These are phyloP conservation scores for Bolboschoenus planiculmis DNA, from an alignment of 176 grass and related monocot genomes.

Conservation along the genomic window DNA sequence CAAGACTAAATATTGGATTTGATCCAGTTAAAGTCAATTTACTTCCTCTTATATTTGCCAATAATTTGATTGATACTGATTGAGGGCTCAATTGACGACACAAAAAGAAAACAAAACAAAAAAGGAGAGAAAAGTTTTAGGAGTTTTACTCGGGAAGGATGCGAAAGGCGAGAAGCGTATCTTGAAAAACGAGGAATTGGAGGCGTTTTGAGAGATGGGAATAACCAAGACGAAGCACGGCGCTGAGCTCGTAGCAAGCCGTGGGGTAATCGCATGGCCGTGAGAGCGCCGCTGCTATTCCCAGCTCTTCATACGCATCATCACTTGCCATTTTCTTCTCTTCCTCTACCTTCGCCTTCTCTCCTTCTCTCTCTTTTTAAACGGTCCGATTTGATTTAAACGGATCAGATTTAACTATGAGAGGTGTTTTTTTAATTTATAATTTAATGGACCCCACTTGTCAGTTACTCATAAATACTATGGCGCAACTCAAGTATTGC, in stretches of 20 bases:
- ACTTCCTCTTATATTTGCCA: not conserved
- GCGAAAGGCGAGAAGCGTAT: slow-evolving; percentile 64
- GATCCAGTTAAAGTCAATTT: not conserved
- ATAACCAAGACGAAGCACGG: slow-evolving; percentile 54
- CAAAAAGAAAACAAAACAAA: not conserved
- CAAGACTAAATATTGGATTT: not conserved
- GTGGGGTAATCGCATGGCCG: slow-evolving; percentile 58
- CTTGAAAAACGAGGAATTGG: slow-evolving; percentile 44
- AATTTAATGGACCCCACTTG: no score
- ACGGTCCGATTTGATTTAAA: no score
- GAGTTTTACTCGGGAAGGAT: slow-evolving; percentile 58
- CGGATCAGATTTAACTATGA: no score
- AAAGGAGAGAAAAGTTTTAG: not conserved
- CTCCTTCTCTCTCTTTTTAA: not conserved
- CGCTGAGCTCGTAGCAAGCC: slow-evolving; percentile 65
- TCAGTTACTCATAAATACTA: no score
- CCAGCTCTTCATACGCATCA: slow-evolving; percentile 48
- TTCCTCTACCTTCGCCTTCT: slow-evolving; percentile 28
- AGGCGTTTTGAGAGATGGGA: slow-evolving; percentile 44
- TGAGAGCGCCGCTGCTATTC: slow-evolving; percentile 42
- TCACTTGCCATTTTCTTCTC: slow-evolving; percentile 34
- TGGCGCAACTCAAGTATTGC: no score
- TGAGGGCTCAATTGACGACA: not conserved
- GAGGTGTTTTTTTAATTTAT: no score
- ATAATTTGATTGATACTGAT: not conserved